Conservation (phyloP, 1,284 basidiomycete species). For the Naganishia cerealis region DNA sequence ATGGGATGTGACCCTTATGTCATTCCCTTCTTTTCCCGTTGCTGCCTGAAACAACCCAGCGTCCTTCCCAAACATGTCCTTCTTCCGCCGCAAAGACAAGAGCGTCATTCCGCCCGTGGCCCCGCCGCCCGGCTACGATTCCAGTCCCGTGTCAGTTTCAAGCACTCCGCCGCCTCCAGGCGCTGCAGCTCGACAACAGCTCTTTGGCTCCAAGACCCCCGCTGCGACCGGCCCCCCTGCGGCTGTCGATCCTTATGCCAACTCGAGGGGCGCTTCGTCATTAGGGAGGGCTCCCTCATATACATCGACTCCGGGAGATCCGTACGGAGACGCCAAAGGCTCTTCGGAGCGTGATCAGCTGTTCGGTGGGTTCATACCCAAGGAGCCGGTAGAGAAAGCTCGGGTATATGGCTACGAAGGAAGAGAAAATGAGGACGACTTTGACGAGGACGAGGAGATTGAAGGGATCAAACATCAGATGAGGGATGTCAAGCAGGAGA, state of each 20-base stretch:
- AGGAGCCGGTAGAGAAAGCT: slow-evolving; percentile 53
- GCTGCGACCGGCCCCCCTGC: slow-evolving; percentile 10
- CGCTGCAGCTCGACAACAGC: slow-evolving; percentile 54
- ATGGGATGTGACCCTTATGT: background rate
- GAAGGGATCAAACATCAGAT: slow-evolving; percentile 96
- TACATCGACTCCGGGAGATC: slow-evolving; percentile 40
- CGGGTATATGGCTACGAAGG: slow-evolving; percentile 57
- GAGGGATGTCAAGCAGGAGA: slow-evolving; percentile 87
- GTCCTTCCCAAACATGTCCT: slow-evolving; percentile 62
- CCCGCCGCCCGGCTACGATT: slow-evolving; percentile 38
- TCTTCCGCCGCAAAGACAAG: slow-evolving; percentile 69
- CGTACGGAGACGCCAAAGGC: slow-evolving; percentile 41
- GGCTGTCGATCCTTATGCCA: slow-evolving; percentile 23
- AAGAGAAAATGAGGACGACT: slow-evolving; percentile 63
- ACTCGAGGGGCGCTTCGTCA: slow-evolving; percentile 2
- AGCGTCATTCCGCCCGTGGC: slow-evolving; percentile 65
- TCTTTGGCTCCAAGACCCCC: slow-evolving; percentile 41
- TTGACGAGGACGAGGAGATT: slow-evolving; percentile 81
- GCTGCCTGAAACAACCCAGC: background rate
- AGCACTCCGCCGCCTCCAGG: slow-evolving; percentile 16
- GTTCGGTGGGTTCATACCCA: slow-evolving; percentile 42
- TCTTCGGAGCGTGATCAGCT: slow-evolving; percentile 68
- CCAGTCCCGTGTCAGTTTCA: slow-evolving; percentile 31
- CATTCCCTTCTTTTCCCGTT: background rate
- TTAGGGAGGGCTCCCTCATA: slow-evolving; percentile 27